Evolutionary conservation across 371 early-diverging fungal species (phyloP).

Genomic region (Mortierella sp.): DNA sequence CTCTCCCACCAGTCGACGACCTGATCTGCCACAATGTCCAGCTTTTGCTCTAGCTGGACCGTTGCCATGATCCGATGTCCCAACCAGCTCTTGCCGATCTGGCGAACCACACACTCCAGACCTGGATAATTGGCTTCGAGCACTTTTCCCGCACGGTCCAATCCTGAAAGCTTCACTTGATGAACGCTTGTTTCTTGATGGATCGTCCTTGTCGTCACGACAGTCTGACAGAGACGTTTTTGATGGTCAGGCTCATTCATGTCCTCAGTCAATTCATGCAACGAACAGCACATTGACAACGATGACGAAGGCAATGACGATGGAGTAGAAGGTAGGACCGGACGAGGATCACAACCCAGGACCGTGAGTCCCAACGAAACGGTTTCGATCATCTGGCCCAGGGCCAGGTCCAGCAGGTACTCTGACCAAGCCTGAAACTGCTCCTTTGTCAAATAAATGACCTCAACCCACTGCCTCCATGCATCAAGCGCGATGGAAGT

Average conservation of each 20-base stretch:
- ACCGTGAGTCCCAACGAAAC: constrained; percentile 16
- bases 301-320: no score
- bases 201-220: not conserved
- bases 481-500: constrained; percentile 20
- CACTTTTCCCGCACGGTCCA: constrained; percentile 33
- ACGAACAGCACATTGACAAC: no score
- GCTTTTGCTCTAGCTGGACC: constrained; percentile 8
- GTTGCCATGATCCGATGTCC: constrained; percentile 20
- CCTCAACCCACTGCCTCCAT: constrained; percentile 25
- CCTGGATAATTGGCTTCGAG: constrained; percentile 24
- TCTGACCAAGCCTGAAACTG: constrained; percentile 32
- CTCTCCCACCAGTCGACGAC: constrained; percentile 38
- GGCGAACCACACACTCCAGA: constrained; percentile 15
- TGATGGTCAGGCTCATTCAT: no score
- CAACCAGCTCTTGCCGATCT: constrained; percentile 27
- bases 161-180: constrained; percentile 13
- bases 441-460: constrained; percentile 16
- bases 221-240: not conserved
- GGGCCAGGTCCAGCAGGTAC: constrained; percentile 16
- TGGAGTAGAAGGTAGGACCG: constrained; percentile 1
- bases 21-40: constrained; percentile 30
- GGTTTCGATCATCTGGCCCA: constrained; percentile 13
- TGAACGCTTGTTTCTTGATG: not conserved
- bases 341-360: constrained; percentile 6
- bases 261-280: no score